Evolutionary conservation across 1,139 yeast species (phyloP), one percentile per base, ranked within the genome.

Genomic region (Lodderomyces elongisporus): DNA sequence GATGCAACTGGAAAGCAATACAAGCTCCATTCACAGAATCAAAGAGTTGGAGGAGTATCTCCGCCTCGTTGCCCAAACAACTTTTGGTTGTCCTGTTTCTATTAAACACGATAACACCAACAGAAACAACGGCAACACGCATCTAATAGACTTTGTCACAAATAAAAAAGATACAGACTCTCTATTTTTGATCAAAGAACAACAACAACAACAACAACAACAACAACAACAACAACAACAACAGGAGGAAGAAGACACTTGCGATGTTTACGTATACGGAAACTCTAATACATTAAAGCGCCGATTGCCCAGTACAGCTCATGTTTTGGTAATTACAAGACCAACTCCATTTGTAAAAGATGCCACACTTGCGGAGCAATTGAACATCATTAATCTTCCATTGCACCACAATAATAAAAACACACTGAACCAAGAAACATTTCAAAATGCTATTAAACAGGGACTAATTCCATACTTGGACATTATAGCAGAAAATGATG

Each of bases 361-460:
- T 23, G 15, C n/a, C 12, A 43, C 45, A 12, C 44, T 46, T 3
- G 35, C 43, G 0, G 2, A 55, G 3, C 79, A 74, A 43, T 45
- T 77, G 8, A 77, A 56, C 36, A 48, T 58, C 16, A 44, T 62
- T 13, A 60, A 52, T 33, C 50, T 60, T 10, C 64, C 74, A 14
- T 53, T 58, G 1, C 26, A 24, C 10, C 16, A 16, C 12, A 14
- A 18, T 17, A 17, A 40, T 35, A 32, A 37, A 33, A 32, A 48
- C 32, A 38, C 44, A 18, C 35, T 36, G 5, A 36, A 42, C 33
- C 35, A 73, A 42, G 85, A 81, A 36, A 68, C 70, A 21, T 49
- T 87, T n/a, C 66, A 78, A 44, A 60, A 76, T 0, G 58, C 87
- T 28, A 56, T 87, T 18, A 74, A 69, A 37, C 60, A 58, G 25